These are phyloP conservation scores for Mycoemilia scoparia DNA, from an alignment of 192 early-diverging fungal genomes.

Conservation along the genomic window DNA sequence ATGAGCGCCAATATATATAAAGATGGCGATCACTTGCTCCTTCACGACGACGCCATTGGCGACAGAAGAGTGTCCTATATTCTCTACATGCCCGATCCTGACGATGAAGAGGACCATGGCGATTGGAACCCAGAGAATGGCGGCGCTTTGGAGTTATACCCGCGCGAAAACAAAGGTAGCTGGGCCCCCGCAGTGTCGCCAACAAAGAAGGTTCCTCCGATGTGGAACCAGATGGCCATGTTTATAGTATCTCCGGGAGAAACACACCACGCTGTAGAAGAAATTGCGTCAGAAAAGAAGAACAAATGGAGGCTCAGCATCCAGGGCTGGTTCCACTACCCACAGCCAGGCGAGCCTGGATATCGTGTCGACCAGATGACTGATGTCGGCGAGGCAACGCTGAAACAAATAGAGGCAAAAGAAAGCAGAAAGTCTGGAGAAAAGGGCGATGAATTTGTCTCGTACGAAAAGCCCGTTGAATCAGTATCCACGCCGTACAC, in stretches of 20 bases:
- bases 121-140: slow-evolving; percentile 41
- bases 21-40: slow-evolving; percentile 52
- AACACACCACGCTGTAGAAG: slow-evolving; percentile 64
- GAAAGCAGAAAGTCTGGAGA: slow-evolving; percentile 12
- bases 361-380: slow-evolving; percentile 30
- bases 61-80: slow-evolving; percentile 59
- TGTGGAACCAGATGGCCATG: slow-evolving; percentile 63
- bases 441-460: slow-evolving; percentile 13
- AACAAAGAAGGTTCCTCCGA: slow-evolving; percentile 31
- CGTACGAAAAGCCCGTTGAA: slow-evolving; percentile 6
- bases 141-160: slow-evolving; percentile 62
- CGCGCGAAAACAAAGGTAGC: slow-evolving; percentile 34
- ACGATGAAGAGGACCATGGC: slow-evolving; percentile 13
- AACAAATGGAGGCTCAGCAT: slow-evolving; percentile 39
- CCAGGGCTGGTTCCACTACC: slow-evolving; percentile 64
- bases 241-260: slow-evolving; percentile 64
- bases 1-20: slow-evolving; percentile 57
- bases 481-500: slow-evolving; percentile 14
- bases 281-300: slow-evolving; percentile 36
- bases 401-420: slow-evolving; percentile 35
- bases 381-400: slow-evolving; percentile 30
- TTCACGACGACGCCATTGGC: slow-evolving; percentile 71
- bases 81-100: slow-evolving; percentile 52
- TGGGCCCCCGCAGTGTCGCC: slow-evolving; percentile 42
- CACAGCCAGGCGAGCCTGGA: slow-evolving; percentile 51